Percentiles rank a stretch among this genome's conserved stretches.
Evolutionary conservation across 345 rosid species (phyloP).

Genomic region (Angophora floribunda): DNA sequence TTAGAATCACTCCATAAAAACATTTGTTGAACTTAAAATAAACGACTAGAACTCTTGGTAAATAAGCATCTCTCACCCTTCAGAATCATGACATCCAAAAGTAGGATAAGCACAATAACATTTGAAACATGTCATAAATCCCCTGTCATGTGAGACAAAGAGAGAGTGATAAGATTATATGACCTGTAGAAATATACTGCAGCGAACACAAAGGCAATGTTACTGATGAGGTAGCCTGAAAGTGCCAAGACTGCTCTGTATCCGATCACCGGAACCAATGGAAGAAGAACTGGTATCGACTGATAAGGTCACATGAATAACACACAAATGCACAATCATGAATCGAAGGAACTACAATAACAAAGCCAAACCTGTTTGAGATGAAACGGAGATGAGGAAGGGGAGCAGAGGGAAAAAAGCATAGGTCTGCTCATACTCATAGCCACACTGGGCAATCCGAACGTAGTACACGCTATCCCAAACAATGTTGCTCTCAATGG

Average conservation of each 20-base stretch:
- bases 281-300: constrained; percentile 46
- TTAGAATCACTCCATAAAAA: background rate
- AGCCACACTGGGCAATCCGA: constrained; percentile 77
- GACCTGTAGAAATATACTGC: constrained; percentile 25
- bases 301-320: background rate
- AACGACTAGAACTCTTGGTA: background rate
- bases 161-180: background rate
- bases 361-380: constrained; percentile 46
- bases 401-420: constrained; percentile 93
- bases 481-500: constrained; percentile 47
- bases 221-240: constrained; percentile 62
- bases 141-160: background rate
- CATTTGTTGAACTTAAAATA: background rate
- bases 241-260: constrained; percentile 69
- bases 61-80: background rate
- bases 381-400: constrained; percentile 31
- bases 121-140: background rate
- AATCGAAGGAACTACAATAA: background rate
- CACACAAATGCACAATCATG: background rate
- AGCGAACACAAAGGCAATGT: constrained; percentile 47
- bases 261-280: constrained; percentile 63
- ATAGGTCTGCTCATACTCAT: constrained; percentile 86
- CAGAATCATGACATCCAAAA: background rate
- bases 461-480: constrained; percentile 92
- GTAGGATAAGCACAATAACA: background rate